phyloP scores from a whole-genome alignment of 1,139 yeast genomes.

The Hemisphaericaspora xylofermentans region DNA sequence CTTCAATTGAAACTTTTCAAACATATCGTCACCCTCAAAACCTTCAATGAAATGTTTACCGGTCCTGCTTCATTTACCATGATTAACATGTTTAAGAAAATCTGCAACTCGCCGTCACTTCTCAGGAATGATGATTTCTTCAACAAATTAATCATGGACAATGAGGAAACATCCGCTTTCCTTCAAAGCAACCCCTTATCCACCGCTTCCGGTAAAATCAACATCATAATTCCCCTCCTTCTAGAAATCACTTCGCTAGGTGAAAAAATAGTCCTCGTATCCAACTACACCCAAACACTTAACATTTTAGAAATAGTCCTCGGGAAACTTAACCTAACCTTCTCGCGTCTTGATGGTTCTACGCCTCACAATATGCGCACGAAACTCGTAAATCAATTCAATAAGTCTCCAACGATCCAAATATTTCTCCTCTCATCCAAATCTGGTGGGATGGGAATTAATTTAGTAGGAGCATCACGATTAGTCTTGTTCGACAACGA shows the following conservation, averaged over 20 bases:
- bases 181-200: slow-evolving; percentile 17
- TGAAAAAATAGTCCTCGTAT: slow-evolving; percentile 83
- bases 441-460: slow-evolving; percentile 93
- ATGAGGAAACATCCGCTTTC: neutral
- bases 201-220: slow-evolving; percentile 55
- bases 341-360: slow-evolving; percentile 77
- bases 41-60: slow-evolving; percentile 11
- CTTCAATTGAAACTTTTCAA: slow-evolving; percentile 59
- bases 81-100: slow-evolving; percentile 73
- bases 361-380: slow-evolving; percentile 70
- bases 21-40: slow-evolving; percentile 30
- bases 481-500: slow-evolving; percentile 83
- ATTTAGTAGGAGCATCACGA: slow-evolving; percentile 87
- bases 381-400: slow-evolving; percentile 66
- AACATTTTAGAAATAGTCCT: slow-evolving; percentile 69
- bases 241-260: slow-evolving; percentile 38
- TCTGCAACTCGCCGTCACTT: slow-evolving; percentile 80
- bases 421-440: slow-evolving; percentile 83
- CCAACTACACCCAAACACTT: slow-evolving; percentile 86
- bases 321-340: slow-evolving; percentile 48
- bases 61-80: slow-evolving; percentile 56
- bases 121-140: slow-evolving; percentile 43
- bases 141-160: slow-evolving; percentile 18
- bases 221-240: slow-evolving; percentile 53
- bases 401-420: slow-evolving; percentile 48